Base-by-base conservation (phyloP, 352 stramenopile genomes). In the Phytophthora ohioensis region DNA sequence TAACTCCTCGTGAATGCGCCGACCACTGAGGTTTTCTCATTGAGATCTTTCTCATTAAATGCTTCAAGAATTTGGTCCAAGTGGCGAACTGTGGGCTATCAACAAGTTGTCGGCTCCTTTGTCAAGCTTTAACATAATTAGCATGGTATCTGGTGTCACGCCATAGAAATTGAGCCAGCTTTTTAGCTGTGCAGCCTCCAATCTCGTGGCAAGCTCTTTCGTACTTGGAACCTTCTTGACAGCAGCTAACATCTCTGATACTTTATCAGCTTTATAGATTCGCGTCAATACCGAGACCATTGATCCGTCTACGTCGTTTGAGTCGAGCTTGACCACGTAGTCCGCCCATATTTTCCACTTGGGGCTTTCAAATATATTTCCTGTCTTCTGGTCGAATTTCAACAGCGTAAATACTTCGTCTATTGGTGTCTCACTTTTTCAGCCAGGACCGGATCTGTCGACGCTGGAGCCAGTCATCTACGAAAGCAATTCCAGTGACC, bases 321-420 rank as follows among this genome's bases (percentile, higher is more conserved):
- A 27, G 41, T 46, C 41, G 5, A 46, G 41, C 41, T 27, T 46
- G 5, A n/a, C 21, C 13, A 46, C 41, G 41, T 46, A 46, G 5
- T 46, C 0, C 5, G 41, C 21, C 41, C n/a, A 27, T 10, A 54
- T 45, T 12, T 9, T 64, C 32, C 56, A 36, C 39, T 61, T 38
- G 3, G 38, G 54, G n/a, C 45, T 61, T 8, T 12, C 27, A 5
- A 61, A 13, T 11, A 61, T 27, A 5, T 42, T 15, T 5, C 51
- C 54, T 15, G 13, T 13, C 12, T 31, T 30, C 39, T 61, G 38
- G 17, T 61, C 30, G 7, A 61, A 39, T 13, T 61, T 39, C 17
- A 51, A 39, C 3, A 52, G 11, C 39, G 41, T 51, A 27, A 61
- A 46, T 8, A 46, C 41, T 46, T 46, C 9, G 41, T 46, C 41